phyloP scores from a whole-genome alignment of 2,329 filamentous ascomycete species.

The Periconia digitata region DNA sequence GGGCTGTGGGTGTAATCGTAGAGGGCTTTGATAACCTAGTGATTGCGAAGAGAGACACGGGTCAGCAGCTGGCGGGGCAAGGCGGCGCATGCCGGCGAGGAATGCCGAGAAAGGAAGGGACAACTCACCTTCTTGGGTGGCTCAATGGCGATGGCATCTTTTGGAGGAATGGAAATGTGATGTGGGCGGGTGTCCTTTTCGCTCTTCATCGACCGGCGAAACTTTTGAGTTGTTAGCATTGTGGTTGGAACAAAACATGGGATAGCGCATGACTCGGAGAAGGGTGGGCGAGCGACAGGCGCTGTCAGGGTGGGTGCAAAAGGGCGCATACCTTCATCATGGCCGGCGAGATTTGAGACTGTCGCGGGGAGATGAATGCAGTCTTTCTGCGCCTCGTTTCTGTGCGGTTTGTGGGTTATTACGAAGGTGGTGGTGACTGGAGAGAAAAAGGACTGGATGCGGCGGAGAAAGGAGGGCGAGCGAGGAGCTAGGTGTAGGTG shows the following conservation, averaged over 20 bases:
- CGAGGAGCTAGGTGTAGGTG: not conserved
- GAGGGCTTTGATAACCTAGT: constrained; percentile 91
- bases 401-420: too few relatives aligned
- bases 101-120: not conserved
- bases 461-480: constrained; percentile 3
- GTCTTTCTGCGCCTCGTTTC: too few relatives aligned
- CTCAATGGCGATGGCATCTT: constrained; percentile 84
- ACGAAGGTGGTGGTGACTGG: not conserved
- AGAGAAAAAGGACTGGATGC: not conserved
- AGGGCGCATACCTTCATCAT: constrained; percentile 28
- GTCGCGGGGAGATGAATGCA: constrained; percentile 1
- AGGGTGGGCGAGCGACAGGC: constrained; percentile 8
- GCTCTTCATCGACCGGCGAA: constrained; percentile 87
- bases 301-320: constrained; percentile 1
- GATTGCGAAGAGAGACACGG: constrained; percentile 13
- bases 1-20: constrained; percentile 97
- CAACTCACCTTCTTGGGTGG: constrained; percentile 82
- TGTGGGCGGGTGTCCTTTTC: constrained; percentile 75
- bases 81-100: not conserved
- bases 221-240: constrained; percentile 41
- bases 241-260: constrained; percentile 10
- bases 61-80: constrained; percentile 4
- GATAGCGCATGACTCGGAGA: constrained; percentile 18
- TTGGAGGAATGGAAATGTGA: constrained; percentile 77
- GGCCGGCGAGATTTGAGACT: constrained; percentile 5